Evolutionary conservation across 192 early-diverging fungal genomes (phyloP), one percentile per base, ranked within the genome.

Genomic region (Backusella westeae): DNA sequence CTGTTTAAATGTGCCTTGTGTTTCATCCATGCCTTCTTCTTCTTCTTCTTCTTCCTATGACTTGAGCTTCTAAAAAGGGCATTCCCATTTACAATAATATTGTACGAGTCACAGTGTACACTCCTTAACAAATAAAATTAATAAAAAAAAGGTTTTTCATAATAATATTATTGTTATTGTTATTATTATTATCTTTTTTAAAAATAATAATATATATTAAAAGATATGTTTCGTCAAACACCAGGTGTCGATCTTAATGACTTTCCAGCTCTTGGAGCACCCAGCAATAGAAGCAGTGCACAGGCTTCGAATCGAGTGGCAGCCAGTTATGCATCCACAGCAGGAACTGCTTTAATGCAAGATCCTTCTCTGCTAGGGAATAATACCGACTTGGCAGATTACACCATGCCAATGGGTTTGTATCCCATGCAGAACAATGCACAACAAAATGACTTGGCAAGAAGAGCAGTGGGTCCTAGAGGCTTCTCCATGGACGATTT

Each of bases 281-380:
- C 74, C 8, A 63, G 23, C 21, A 63, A 29, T 14, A 63, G 23
- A 63, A 23, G 26, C 10, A 23, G n/a, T 4, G 3, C 21, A 26
- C 71, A 70, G 21, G 63, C 69, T 52, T 63, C 74, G 7, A 72
- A 67, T 69, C 53, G 75, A 75, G 36, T 29, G 23, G 26, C 29
- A 39, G 77, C 71, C 36, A 80, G 79, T 65, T 80, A 80, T 75
- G 79, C 79, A 32, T 80, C 79, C 29, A 80, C 79, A 68, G 79
- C 79, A 36, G 79, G 79, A 70, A 69, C 75, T 36, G 39, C 38
- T 17, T 36, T 32, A n/a, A 52, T 53, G 35, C 75, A 69, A 35
- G 26, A 69, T 23, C 56, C 56, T 12, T 63, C 56, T 1, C 56
- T 63, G 23, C 56, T 63, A 63, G 56, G 23, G 23, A 63, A 63